Evolutionary conservation across 345 rosid species (phyloP).

Genomic region (Aurinia saxatilis): DNA sequence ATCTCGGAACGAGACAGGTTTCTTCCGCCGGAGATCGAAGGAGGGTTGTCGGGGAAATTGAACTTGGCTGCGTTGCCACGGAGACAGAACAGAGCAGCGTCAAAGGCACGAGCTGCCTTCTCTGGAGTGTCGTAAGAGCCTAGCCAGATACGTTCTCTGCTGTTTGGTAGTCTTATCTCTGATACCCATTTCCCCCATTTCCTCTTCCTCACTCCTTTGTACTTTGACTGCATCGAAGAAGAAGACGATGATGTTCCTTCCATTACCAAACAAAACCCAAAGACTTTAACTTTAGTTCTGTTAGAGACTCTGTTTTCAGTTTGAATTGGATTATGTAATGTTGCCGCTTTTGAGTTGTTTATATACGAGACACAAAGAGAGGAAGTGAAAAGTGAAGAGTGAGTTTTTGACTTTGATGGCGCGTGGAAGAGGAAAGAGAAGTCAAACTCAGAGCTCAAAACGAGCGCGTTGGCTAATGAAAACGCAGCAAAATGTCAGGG

Average conservation of each 20-base stretch:
- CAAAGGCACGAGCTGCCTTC: slow-evolving; percentile 85
- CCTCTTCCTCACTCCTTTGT: slow-evolving; percentile 84
- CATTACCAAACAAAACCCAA: not conserved
- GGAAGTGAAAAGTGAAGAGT: slow-evolving; percentile 4
- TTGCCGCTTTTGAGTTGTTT: slow-evolving; percentile 6
- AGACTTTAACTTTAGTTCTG: not conserved
- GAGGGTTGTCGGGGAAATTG: slow-evolving; percentile 73
- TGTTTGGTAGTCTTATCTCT: slow-evolving; percentile 78
- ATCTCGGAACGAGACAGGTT: slow-evolving; percentile 45
- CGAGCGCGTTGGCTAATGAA: slow-evolving; percentile 7
- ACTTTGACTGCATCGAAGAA: slow-evolving; percentile 33
- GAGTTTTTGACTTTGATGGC: slow-evolving; percentile 21
- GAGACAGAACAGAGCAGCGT: slow-evolving; percentile 71
- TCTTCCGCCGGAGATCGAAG: slow-evolving; percentile 40
- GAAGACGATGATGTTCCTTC: slow-evolving; percentile 16
- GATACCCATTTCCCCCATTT: slow-evolving; percentile 97
- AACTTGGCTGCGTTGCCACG: slow-evolving; percentile 57
- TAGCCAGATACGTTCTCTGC: slow-evolving; percentile 84
- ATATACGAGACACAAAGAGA: not conserved
- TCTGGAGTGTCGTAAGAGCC: slow-evolving; percentile 73
- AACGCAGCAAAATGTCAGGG: slow-evolving; percentile 1
- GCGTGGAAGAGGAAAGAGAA: not conserved
- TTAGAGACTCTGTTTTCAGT: not conserved
- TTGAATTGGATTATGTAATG: not conserved
- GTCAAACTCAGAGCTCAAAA: not conserved